Conservation (phyloP, 441 rosid species). For the Gossypium gossypioides region DNA sequence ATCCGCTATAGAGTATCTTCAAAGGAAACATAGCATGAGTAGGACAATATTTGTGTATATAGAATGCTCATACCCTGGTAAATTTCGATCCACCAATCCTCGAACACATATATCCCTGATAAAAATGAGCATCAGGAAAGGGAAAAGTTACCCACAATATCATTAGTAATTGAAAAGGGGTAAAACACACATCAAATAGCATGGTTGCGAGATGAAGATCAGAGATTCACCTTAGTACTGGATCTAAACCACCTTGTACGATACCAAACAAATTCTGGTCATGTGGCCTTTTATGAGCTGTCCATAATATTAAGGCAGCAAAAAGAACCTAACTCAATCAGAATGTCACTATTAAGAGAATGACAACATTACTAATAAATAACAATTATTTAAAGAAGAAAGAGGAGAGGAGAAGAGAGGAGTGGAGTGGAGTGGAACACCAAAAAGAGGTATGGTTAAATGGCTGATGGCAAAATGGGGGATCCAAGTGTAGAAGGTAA, state of each 20-base stretch:
- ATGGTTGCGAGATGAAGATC: not conserved
- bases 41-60: not conserved
- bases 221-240: conserved; percentile 42
- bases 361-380: not conserved
- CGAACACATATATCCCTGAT: conserved; percentile 59
- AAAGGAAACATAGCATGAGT: not conserved
- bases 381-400: not conserved
- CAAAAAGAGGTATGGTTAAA: not conserved
- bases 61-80: conserved; percentile 53
- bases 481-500: not conserved
- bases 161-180: not conserved
- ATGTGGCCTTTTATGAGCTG: conserved; percentile 61
- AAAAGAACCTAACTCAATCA: not conserved
- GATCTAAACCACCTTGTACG: conserved; percentile 75
- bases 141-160: not conserved
- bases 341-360: not conserved
- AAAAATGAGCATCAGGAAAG: conserved; percentile 3
- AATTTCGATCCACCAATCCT: conserved; percentile 63
- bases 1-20: not conserved
- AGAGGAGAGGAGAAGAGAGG: not conserved
- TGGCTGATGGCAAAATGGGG: not conserved
- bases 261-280: conserved; percentile 72
- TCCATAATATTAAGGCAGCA: conserved; percentile 18
- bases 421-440: not conserved
- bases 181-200: not conserved